A percentile compares a stretch with the other conserved stretches of the same genome.
Conservation (phyloP, 306 rosid genomes). For the Acacia melanoxylon region DNA sequence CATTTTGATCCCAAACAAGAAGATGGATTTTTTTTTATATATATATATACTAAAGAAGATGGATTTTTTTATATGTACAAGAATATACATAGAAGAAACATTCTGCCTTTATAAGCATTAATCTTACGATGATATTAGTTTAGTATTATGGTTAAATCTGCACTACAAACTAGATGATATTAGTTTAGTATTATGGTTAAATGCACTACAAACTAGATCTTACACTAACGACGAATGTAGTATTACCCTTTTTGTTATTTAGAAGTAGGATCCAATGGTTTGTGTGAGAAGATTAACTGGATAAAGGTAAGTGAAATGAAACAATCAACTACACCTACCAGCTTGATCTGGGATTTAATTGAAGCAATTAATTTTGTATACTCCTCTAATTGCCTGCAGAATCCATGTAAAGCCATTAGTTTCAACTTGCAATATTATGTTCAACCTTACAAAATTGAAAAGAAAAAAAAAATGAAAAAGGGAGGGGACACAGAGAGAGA, state of each 20-base stretch:
- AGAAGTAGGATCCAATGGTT: conserved; percentile 9
- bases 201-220: too few species aligned
- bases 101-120: too few species aligned
- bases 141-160: too few species aligned
- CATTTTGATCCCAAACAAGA: not conserved
- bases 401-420: conserved; percentile 20
- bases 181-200: too few species aligned
- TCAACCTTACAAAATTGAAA: not conserved
- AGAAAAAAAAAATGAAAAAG: not conserved
- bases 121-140: too few species aligned
- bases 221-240: too few species aligned
- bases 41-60: not conserved
- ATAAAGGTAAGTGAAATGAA: not conserved
- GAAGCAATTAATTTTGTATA: conserved; percentile 77
- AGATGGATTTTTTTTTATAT: too few species aligned
- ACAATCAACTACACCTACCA: conserved; percentile 52
- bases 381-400: conserved; percentile 81
- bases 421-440: conserved; percentile 9
- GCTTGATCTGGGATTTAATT: conserved; percentile 87
- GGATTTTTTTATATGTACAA: too few species aligned
- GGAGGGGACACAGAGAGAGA: not conserved
- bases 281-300: not conserved
- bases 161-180: too few species aligned
- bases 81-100: too few species aligned
- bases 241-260: not conserved